phyloP scores from a whole-genome alignment of 768 basidiomycete genomes.

The Tricholoma terreum region DNA sequence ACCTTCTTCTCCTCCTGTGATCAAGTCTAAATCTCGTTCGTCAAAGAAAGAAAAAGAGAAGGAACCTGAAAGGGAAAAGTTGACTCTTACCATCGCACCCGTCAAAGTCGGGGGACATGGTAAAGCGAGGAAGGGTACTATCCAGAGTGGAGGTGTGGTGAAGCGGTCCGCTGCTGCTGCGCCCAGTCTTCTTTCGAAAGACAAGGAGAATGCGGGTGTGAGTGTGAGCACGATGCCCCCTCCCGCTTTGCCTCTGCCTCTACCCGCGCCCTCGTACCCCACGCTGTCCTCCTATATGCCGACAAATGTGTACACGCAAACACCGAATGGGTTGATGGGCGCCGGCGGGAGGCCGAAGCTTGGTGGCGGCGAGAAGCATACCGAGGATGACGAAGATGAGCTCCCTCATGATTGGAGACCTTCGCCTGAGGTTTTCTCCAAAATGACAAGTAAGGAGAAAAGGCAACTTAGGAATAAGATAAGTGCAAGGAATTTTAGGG shows the following conservation, averaged over 20 bases:
- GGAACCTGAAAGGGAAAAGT: slow-evolving; percentile 22
- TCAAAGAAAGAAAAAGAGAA: slow-evolving; percentile 10
- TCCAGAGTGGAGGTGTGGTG: slow-evolving; percentile 68
- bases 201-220: slow-evolving; percentile 36
- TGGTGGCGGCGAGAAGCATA: slow-evolving; percentile 26
- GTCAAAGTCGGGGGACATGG: slow-evolving; percentile 59
- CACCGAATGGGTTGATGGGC: not conserved
- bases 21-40: slow-evolving; percentile 8
- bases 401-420: slow-evolving; percentile 81
- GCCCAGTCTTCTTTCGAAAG: slow-evolving; percentile 13
- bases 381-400: slow-evolving; percentile 48
- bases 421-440: slow-evolving; percentile 89
- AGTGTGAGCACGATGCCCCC: slow-evolving; percentile 25
- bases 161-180: slow-evolving; percentile 46
- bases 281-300: slow-evolving; percentile 12
- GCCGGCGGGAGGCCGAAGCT: not conserved
- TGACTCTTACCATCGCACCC: slow-evolving; percentile 48
- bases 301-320: slow-evolving; percentile 13
- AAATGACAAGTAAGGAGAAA: slow-evolving; percentile 95
- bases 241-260: slow-evolving; percentile 11
- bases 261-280: slow-evolving; percentile 17
- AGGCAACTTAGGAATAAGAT: slow-evolving; percentile 96
- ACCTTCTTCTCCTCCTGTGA: slow-evolving; percentile 14
- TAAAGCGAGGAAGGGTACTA: slow-evolving; percentile 61
- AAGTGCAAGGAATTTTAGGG: slow-evolving; percentile 92